These are phyloP conservation scores for Umbilicaria muhlenbergii DNA, from an alignment of 495 filamentous ascomycete genomes.

Conservation along the genomic window DNA sequence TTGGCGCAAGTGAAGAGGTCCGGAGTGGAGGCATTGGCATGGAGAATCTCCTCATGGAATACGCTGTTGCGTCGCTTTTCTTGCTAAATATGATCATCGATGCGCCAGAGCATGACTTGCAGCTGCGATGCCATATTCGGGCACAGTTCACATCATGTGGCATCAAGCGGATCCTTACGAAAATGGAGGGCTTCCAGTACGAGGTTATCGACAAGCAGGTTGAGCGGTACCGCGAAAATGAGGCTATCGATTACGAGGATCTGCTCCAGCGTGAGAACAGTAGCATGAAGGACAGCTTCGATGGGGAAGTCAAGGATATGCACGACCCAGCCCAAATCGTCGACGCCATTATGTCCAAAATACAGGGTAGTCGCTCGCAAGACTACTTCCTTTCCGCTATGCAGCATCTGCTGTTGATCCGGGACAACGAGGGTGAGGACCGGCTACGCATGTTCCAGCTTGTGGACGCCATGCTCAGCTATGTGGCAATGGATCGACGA, in stretches of 20 bases:
- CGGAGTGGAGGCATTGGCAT: constrained; percentile 95
- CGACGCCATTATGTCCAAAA: constrained; percentile 78
- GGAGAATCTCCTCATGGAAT: constrained; percentile 99
- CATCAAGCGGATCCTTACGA: constrained; percentile 81
- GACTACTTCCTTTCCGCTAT: constrained; percentile 94
- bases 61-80: constrained; percentile 87
- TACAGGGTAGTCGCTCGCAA: constrained; percentile 68
- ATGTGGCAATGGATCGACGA: constrained; percentile 95
- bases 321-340: constrained; percentile 87
- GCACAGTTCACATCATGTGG: constrained; percentile 95
- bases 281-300: constrained; percentile 77
- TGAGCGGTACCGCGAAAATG: constrained; percentile 82
- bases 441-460: constrained; percentile 93
- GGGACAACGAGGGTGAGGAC: constrained; percentile 87
- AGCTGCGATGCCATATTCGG: constrained; percentile 82
- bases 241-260: constrained; percentile 96
- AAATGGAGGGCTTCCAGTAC: constrained; percentile 98
- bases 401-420: constrained; percentile 87
- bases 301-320: constrained; percentile 86
- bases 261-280: constrained; percentile 81
- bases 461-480: constrained; percentile 94
- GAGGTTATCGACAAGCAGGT: constrained; percentile 98
- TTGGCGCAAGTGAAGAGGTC: constrained; percentile 92
- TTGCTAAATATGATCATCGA: constrained; percentile 95
- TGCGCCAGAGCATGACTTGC: constrained; percentile 73